Evolutionary conservation across 2,329 filamentous ascomycete species (phyloP), one percentile per base, ranked within the genome.

Genomic region (Cytospora leucostoma): DNA sequence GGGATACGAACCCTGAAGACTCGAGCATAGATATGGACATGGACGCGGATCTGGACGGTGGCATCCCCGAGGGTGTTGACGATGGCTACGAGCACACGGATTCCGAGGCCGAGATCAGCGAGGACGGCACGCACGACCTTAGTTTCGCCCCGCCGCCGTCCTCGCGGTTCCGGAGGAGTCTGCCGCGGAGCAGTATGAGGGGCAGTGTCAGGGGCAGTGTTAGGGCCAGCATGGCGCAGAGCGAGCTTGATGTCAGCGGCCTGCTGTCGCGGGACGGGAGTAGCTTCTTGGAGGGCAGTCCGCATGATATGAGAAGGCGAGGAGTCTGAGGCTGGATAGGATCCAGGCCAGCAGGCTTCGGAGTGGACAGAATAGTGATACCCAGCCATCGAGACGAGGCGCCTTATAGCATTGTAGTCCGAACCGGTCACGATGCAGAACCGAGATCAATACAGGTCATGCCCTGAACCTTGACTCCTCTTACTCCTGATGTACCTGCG

Each of bases 71-170:
- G 65, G 86, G 27, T 2, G 27, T 82, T 11, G 84, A 86, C 70
- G 79, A 78, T 70, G 84, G 81, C 33, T 92, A 92, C 77, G 89
- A 93, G 77, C 89, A 92, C 72, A 92, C 90, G 10, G 90, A 92
- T 75, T 89, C 88, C 2, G 89, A 92, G 68, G 88, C 81, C 10
- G 87, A 88, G 58, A 68, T 87, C 58, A 82, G 76, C 64, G 77
- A 78, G 7, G 74, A 78, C 12, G 71, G 71, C 17, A 73, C 71
- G 8, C 71, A 72, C 11, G 74, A 78, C 2, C 70, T 76, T 0
- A 73, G 68, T 63, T 70, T 69, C 49, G 56, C 49, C 7, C 54
- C 17, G 63, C 38, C 63, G 37, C 60, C 63, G 32, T 52, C 59
- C 12, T 59, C 57, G 21, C 63, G 52, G 7, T 63, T 66, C 50